phyloP scores from a whole-genome alignment of 192 early-diverging fungal genomes.

The Lobosporangium transversale region DNA sequence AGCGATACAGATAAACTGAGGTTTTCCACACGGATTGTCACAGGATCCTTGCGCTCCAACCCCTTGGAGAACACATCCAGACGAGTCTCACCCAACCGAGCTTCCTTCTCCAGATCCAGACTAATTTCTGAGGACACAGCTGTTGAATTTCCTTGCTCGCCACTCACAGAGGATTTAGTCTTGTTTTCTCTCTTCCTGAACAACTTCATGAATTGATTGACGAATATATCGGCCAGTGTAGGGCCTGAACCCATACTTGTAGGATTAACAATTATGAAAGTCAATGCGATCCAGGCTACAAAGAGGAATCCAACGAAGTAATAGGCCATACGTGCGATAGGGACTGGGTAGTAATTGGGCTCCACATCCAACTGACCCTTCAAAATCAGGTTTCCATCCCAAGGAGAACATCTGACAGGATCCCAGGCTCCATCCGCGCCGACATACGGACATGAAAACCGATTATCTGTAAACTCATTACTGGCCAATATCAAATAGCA shows the following conservation, averaged over 20 bases:
- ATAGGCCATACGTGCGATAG: conserved; percentile 18
- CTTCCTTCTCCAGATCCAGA: conserved; percentile 20
- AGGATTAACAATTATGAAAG: conserved; percentile 39
- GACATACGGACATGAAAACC: conserved; percentile 24
- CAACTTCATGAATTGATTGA: conserved; percentile 23
- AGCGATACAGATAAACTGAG: conserved; percentile 24
- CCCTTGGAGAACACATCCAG: conserved; percentile 45
- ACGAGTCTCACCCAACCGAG: conserved; percentile 27
- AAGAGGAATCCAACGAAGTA: conserved; percentile 39
- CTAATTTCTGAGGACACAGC: conserved; percentile 2
- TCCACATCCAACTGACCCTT: conserved; percentile 18
- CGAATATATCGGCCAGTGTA: conserved; percentile 38
- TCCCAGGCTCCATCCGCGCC: conserved; percentile 23
- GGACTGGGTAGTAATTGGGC: conserved; percentile 21
- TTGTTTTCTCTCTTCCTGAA: conserved; percentile 5
- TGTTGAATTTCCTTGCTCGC: background rate
- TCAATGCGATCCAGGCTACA: conserved; percentile 32
- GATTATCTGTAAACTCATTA: conserved; percentile 38
- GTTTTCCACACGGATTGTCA: conserved; percentile 44
- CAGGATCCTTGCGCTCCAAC: conserved; percentile 28
- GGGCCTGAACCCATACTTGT: conserved; percentile 43
- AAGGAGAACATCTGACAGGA: conserved; percentile 18
- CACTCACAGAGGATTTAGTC: background rate
- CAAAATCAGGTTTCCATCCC: conserved; percentile 32
- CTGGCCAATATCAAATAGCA: conserved; percentile 44